phyloP scores from a whole-genome alignment of 1,284 basidiomycete genomes.

The Ceratobasidium sp. region DNA sequence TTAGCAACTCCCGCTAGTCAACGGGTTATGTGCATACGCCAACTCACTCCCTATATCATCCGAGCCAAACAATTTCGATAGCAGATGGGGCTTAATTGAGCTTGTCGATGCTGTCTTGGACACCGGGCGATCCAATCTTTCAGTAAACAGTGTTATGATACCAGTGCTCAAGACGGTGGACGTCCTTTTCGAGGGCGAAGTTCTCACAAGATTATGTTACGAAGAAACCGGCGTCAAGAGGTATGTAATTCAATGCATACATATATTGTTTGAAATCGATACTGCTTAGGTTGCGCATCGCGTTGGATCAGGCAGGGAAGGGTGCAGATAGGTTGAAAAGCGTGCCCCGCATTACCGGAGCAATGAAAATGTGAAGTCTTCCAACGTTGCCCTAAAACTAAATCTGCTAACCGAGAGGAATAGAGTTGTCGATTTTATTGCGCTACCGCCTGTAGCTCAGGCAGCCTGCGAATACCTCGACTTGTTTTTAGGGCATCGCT shows the following conservation, averaged over 20 bases:
- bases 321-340: conserved; percentile 78
- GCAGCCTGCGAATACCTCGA: conserved; percentile 62
- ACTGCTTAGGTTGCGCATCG: conserved; percentile 53
- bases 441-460: conserved; percentile 60
- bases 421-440: conserved; percentile 72
- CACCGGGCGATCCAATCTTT: conserved; percentile 64
- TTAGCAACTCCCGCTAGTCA: conserved; percentile 74
- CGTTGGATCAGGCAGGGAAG: conserved; percentile 66
- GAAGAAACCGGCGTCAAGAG: conserved; percentile 61
- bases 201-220: conserved; percentile 60
- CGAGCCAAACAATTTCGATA: conserved; percentile 54
- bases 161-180: conserved; percentile 81
- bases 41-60: conserved; percentile 61
- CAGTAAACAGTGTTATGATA: conserved; percentile 76
- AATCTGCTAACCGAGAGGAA: conserved; percentile 41
- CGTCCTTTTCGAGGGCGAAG: conserved; percentile 73
- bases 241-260: conserved; percentile 55
- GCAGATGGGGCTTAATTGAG: conserved; percentile 55
- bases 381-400: conserved; percentile 15
- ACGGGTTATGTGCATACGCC: conserved; percentile 69
- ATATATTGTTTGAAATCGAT: conserved; percentile 46
- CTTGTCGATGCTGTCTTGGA: conserved; percentile 67
- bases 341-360: conserved; percentile 76
- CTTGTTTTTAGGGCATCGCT: conserved; percentile 77
- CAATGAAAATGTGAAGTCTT: conserved; percentile 78